These are phyloP conservation scores for Fusarium sublunatum DNA, from an alignment of 2,329 filamentous ascomycete species.

Conservation along the genomic window DNA sequence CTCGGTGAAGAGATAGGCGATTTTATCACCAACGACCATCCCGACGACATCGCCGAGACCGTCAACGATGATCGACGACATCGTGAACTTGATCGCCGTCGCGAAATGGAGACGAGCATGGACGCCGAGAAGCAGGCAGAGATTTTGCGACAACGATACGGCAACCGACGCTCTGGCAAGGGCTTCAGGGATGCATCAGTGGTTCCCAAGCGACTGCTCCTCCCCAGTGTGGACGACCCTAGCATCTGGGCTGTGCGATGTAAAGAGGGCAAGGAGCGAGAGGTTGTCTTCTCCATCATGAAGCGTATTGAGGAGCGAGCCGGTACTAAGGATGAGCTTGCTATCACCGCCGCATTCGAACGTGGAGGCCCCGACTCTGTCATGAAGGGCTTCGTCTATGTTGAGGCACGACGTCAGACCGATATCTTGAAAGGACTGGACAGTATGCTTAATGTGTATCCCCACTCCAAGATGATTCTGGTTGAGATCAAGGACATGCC, in stretches of 20 bases:
- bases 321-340: constrained; percentile 81
- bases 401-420: constrained; percentile 88
- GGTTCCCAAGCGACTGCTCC: constrained; percentile 84
- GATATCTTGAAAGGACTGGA: constrained; percentile 87
- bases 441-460: constrained; percentile 88
- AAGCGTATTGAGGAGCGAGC: constrained; percentile 86
- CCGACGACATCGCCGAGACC: constrained; percentile 85
- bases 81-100: constrained; percentile 90
- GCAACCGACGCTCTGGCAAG: constrained; percentile 75
- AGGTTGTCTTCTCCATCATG: constrained; percentile 88
- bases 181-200: constrained; percentile 76
- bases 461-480: constrained; percentile 84
- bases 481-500: constrained; percentile 98
- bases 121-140: constrained; percentile 95
- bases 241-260: constrained; percentile 95
- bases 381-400: constrained; percentile 96
- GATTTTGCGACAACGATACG: constrained; percentile 87
- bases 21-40: constrained; percentile 89
- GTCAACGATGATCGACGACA: constrained; percentile 93
- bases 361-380: constrained; percentile 79
- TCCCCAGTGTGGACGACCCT: constrained; percentile 94
- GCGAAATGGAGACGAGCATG: constrained; percentile 86
- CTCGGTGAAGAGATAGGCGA: constrained; percentile 85
- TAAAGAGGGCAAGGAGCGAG: constrained; percentile 94
- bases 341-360: constrained; percentile 92